Conservation (phyloP, 768 basidiomycete species). For the Tylopilus rubrobrunneus region DNA sequence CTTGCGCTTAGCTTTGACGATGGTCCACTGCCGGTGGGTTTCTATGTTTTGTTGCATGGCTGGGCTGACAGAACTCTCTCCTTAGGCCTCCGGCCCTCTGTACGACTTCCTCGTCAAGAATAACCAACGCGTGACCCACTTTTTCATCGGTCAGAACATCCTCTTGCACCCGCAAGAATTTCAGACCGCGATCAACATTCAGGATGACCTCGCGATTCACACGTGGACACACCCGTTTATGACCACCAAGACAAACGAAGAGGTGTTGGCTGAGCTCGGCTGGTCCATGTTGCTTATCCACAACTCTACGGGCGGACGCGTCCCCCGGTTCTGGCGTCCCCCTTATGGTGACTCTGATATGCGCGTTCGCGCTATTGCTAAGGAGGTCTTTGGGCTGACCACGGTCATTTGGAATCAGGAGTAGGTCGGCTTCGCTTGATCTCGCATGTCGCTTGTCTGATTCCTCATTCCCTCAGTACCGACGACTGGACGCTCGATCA, state of each 20-base stretch:
- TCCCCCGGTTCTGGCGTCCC: constrained; percentile 83
- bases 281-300: constrained; percentile 79
- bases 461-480: constrained; percentile 42
- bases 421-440: constrained; percentile 36
- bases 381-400: constrained; percentile 78
- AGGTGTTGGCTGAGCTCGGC: constrained; percentile 69
- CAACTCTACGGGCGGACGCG: constrained; percentile 73
- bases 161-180: constrained; percentile 54
- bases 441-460: background rate
- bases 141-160: constrained; percentile 85
- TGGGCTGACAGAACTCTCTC: constrained; percentile 1
- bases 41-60: background rate
- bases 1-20: constrained; percentile 76
- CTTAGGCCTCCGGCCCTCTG: constrained; percentile 44
- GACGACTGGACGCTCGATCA: constrained; percentile 67
- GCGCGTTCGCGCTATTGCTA: constrained; percentile 81
- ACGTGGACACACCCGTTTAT: constrained; percentile 76
- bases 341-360: constrained; percentile 84
- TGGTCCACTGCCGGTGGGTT: constrained; percentile 56
- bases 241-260: constrained; percentile 68
- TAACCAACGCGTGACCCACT: constrained; percentile 75
- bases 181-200: constrained; percentile 41
- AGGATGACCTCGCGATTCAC: constrained; percentile 41
- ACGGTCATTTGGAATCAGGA: constrained; percentile 93
- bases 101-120: constrained; percentile 66